Conservation (phyloP, 768 basidiomycete genomes). For the Serendipita indica region DNA sequence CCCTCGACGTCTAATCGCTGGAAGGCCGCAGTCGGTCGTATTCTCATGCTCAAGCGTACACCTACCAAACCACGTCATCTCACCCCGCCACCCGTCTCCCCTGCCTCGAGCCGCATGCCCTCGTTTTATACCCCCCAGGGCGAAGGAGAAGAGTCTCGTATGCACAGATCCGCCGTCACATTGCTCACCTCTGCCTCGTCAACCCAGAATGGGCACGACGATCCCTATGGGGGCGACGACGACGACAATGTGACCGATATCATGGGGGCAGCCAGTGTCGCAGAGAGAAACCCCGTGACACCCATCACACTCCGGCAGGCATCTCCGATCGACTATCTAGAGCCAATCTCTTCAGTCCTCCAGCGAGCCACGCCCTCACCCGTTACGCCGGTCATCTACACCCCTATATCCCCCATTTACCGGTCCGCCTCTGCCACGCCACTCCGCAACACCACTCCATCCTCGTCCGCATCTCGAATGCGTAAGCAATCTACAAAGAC, state of each 20-base stretch:
- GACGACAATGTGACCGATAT: background rate
- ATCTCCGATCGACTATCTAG: background rate
- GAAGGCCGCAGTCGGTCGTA: slow-evolving; percentile 1
- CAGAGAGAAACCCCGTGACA: background rate
- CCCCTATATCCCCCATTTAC: background rate
- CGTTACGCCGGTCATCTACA: background rate
- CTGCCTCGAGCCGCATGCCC: background rate
- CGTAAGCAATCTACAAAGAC: background rate
- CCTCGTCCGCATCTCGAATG: background rate
- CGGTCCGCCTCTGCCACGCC: background rate
- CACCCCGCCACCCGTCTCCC: background rate
- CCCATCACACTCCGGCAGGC: background rate
- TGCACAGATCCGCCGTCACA: background rate
- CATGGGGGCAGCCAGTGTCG: background rate
- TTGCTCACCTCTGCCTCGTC: slow-evolving; percentile 5
- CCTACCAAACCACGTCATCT: background rate
- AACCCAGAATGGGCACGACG: background rate
- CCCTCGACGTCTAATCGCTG: slow-evolving; percentile 8
- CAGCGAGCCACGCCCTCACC: slow-evolving; percentile 6
- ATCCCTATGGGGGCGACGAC: background rate
- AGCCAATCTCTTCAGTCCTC: slow-evolving; percentile 6
- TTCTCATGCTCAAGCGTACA: background rate
- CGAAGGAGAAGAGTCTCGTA: background rate
- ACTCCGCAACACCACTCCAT: background rate
- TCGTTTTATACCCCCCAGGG: background rate